Evolutionary conservation across 108 stramenopile species (phyloP).

Genomic region (Nannochloropsis gaditana): DNA sequence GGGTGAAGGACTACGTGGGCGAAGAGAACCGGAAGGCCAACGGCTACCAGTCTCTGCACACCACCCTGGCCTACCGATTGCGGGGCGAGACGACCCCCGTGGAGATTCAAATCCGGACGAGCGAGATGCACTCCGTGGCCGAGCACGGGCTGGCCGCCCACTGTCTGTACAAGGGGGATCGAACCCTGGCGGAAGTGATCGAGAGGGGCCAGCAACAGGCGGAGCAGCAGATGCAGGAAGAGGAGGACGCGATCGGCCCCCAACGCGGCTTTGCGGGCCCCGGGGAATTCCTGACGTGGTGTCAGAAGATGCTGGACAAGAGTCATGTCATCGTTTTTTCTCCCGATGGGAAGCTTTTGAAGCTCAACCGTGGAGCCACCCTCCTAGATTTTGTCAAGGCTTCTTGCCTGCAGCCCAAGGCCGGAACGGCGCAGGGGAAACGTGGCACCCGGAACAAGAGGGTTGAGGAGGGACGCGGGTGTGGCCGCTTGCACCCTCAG

Average conservation of each 20-base stretch:
- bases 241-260: not conserved
- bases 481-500: not conserved
- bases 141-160: constrained; percentile 78
- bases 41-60: constrained; percentile 76
- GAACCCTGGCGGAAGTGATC: not conserved
- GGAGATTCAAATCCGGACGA: constrained; percentile 72
- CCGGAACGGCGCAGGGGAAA: not conserved
- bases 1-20: constrained; percentile 74
- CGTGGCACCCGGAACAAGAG: not conserved
- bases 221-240: not conserved
- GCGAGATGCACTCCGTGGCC: constrained; percentile 76
- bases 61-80: constrained; percentile 59
- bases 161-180: constrained; percentile 20
- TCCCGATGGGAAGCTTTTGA: not conserved
- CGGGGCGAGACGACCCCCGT: constrained; percentile 53
- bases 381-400: not conserved
- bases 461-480: not conserved
- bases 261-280: not conserved
- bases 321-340: constrained; percentile 18
- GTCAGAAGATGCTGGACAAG: not conserved
- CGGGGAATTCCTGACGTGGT: not conserved
- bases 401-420: not conserved
- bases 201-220: constrained; percentile 9
- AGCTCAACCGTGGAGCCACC: not conserved
- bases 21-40: constrained; percentile 63